phyloP scores from a whole-genome alignment of 768 basidiomycete species.

The Lepiota subincarnata region DNA sequence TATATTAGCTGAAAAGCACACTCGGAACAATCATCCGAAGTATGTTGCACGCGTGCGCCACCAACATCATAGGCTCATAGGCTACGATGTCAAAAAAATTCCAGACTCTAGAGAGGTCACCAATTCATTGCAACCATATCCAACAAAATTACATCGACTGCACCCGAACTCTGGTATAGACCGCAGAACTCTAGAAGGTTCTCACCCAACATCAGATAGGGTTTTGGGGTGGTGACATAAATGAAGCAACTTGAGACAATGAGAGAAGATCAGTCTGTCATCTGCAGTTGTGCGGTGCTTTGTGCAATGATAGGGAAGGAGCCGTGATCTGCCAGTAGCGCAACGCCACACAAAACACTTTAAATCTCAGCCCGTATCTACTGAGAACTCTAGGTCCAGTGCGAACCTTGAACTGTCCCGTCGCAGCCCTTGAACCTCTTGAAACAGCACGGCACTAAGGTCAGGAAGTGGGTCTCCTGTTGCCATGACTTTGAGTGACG shows the following conservation, averaged over 20 bases:
- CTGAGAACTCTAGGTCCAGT: too few species aligned
- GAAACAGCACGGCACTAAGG: too few species aligned
- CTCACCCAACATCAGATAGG: constrained; percentile 1
- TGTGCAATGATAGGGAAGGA: neutral
- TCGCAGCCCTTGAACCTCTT: too few species aligned
- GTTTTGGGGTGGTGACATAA: constrained; percentile 9
- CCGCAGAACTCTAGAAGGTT: neutral
- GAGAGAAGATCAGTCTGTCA: neutral
- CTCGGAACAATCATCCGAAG: neutral
- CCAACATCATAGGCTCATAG: neutral
- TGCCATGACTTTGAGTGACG: too few species aligned
- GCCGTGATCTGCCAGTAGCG: neutral
- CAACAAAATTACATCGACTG: neutral
- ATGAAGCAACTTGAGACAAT: neutral
- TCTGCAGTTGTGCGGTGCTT: neutral
- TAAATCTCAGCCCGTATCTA: neutral
- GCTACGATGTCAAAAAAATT: neutral
- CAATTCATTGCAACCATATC: neutral
- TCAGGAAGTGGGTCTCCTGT: too few species aligned
- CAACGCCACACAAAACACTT: neutral
- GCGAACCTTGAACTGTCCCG: too few species aligned
- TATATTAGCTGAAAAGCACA: too few species aligned
- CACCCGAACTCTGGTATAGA: neutral
- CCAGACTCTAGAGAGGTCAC: neutral
- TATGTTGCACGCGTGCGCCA: neutral